phyloP scores from a whole-genome alignment of 305 asterid species.

The Euphrasia arctica region DNA sequence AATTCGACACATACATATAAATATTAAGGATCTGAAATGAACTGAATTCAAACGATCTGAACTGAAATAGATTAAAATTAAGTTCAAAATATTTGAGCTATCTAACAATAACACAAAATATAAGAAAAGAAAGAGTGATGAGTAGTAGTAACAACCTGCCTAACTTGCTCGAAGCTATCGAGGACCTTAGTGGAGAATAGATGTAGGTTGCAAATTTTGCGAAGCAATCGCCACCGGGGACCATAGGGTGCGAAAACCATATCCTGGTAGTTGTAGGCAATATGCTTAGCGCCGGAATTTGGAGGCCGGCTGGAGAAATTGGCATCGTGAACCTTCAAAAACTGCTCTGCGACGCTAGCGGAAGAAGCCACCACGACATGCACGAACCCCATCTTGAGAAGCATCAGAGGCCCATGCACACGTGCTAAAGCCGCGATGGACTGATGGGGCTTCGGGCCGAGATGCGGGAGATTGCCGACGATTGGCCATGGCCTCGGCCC shows the following conservation, averaged over 20 bases:
- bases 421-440: neutral
- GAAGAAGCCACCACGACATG: neutral
- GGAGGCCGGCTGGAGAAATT: conserved; percentile 1
- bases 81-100: too few relatives aligned
- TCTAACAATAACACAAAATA: too few relatives aligned
- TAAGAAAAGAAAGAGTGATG: neutral
- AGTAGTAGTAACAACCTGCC: neutral
- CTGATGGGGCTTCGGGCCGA: conserved; percentile 1
- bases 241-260: neutral
- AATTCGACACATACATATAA: neutral
- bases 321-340: neutral
- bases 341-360: neutral
- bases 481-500: neutral
- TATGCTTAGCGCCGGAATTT: neutral
- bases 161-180: neutral
- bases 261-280: conserved; percentile 1
- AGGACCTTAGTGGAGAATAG: neutral
- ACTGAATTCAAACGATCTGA: too few relatives aligned
- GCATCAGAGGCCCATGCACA: conserved; percentile 2
- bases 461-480: conserved; percentile 1
- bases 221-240: neutral
- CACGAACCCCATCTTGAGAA: neutral
- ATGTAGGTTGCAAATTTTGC: neutral
- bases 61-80: too few relatives aligned
- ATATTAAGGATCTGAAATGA: too few relatives aligned